A percentile compares a stretch with the other conserved stretches of the same genome.
phyloP scores from a whole-genome alignment of 306 rosid species.

The Sphenostylis stenocarpa region DNA sequence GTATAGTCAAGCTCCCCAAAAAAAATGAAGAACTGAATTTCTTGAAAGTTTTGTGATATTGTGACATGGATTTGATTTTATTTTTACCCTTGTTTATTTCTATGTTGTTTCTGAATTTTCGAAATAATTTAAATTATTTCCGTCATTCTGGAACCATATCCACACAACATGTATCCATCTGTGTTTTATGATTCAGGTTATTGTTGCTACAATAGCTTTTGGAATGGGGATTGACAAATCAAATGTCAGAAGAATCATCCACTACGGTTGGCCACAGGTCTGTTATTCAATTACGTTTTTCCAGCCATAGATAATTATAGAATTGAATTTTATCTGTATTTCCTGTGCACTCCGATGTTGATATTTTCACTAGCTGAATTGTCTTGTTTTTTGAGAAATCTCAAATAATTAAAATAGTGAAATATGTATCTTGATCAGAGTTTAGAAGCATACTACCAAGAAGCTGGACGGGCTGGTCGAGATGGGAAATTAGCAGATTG shows the following conservation, averaged over 20 bases:
- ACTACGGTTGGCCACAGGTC: constrained; percentile 99
- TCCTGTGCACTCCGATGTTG: constrained; percentile 10
- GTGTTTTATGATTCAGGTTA: constrained; percentile 56
- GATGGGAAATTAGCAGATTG: constrained; percentile 91
- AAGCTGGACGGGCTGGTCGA: constrained; percentile 98
- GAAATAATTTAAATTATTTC: background rate
- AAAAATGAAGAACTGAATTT: background rate
- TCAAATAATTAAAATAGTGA: background rate
- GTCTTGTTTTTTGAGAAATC: background rate
- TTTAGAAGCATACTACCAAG: constrained; percentile 95
- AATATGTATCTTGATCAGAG: constrained; percentile 57
- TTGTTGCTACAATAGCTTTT: constrained; percentile 96
- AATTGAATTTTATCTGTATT: constrained; percentile 8
- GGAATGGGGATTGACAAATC: constrained; percentile 98
- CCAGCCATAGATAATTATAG: constrained; percentile 6
- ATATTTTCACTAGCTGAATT: constrained; percentile 13
- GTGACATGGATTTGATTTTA: constrained; percentile 7
- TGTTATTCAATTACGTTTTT: constrained; percentile 15
- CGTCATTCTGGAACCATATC: constrained; percentile 11
- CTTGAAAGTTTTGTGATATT: background rate
- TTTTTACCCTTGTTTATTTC: background rate
- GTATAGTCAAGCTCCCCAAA: background rate
- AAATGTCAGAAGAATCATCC: constrained; percentile 89
- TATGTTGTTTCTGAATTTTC: background rate
- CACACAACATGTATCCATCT: background rate